A percentile compares a stretch with the other conserved stretches of the same genome.
phyloP scores from a whole-genome alignment of 495 filamentous ascomycete genomes.

The Pseudotulostoma volvatum region DNA sequence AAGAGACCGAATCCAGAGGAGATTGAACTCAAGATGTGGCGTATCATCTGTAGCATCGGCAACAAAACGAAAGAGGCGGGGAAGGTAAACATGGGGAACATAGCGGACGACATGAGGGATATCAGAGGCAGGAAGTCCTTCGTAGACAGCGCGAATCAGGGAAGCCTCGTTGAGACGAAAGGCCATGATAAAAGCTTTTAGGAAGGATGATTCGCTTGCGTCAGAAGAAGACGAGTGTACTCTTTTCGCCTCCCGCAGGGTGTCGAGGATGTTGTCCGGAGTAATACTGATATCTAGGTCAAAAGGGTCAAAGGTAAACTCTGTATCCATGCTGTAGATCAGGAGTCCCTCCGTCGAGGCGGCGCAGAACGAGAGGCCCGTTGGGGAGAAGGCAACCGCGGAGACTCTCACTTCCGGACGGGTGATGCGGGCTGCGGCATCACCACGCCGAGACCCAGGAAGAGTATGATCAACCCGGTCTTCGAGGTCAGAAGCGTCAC shows the following conservation, averaged over 20 bases:
- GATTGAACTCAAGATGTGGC: constrained; percentile 83
- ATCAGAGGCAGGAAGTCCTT: constrained; percentile 57
- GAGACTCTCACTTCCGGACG: constrained; percentile 76
- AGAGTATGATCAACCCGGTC: constrained; percentile 67
- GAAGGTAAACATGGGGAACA: constrained; percentile 74
- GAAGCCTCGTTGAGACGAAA: constrained; percentile 77
- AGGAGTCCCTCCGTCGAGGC: constrained; percentile 88
- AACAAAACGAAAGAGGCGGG: constrained; percentile 67
- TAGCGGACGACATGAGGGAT: constrained; percentile 63
- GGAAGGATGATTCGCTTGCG: constrained; percentile 50
- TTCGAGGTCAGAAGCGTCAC: constrained; percentile 78
- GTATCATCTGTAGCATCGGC: constrained; percentile 73
- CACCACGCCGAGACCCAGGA: constrained; percentile 77
- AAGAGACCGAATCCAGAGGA: constrained; percentile 81
- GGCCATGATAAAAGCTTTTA: constrained; percentile 90
- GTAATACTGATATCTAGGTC: constrained; percentile 90
- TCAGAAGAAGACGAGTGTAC: constrained; percentile 14
- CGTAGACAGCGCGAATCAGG: constrained; percentile 70
- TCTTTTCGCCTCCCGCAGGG: constrained; percentile 39
- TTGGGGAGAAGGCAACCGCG: constrained; percentile 72
- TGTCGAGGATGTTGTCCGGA: constrained; percentile 58
- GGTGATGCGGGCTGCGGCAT: constrained; percentile 57
- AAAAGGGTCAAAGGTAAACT: constrained; percentile 76
- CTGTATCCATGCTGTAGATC: constrained; percentile 74
- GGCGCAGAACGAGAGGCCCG: constrained; percentile 80